These are phyloP conservation scores for Gnaphalium uliginosum DNA, from an alignment of 129 eudicot species.

Conservation along the genomic window DNA sequence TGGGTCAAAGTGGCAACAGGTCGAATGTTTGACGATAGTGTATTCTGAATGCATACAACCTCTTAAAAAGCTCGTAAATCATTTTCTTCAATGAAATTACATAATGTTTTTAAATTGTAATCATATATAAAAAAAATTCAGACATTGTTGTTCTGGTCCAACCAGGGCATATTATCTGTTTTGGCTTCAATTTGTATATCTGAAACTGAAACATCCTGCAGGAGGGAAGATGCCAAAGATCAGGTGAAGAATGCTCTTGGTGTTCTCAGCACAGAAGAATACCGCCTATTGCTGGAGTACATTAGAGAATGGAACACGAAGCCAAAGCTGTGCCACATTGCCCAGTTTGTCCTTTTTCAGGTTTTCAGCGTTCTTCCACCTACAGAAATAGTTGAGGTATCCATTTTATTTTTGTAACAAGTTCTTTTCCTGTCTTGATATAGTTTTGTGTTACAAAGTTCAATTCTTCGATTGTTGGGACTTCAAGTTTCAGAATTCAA, in stretches of 20 bases:
- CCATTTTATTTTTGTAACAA: background rate
- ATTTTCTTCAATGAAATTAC: no score
- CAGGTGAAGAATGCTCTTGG: conserved; percentile 57
- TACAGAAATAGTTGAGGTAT: conserved; percentile 77
- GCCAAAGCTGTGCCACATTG: conserved; percentile 85
- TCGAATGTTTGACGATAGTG: background rate
- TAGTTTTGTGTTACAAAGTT: background rate
- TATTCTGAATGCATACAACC: no score
- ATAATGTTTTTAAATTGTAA: no score
- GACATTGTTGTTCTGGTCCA: background rate
- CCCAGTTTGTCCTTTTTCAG: conserved; percentile 74
- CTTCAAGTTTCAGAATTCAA: background rate
- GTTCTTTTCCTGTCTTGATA: background rate
- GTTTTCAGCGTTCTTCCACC: conserved; percentile 68
- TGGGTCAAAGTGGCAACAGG: background rate
- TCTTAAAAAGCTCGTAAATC: no score
- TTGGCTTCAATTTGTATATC: background rate
- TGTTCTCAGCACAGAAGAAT: conserved; percentile 62
- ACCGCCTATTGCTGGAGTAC: conserved; percentile 64
- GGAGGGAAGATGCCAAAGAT: conserved; percentile 59
- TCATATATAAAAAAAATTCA: no score
- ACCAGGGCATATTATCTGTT: background rate
- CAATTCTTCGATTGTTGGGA: background rate
- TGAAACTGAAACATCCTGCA: conserved; percentile 27
- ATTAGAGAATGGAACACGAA: conserved; percentile 93